Percentiles rank a stretch among this genome's conserved stretches.
Evolutionary conservation across 257 asterid genomes (phyloP).

Genomic region (Solanum medicagineum): DNA sequence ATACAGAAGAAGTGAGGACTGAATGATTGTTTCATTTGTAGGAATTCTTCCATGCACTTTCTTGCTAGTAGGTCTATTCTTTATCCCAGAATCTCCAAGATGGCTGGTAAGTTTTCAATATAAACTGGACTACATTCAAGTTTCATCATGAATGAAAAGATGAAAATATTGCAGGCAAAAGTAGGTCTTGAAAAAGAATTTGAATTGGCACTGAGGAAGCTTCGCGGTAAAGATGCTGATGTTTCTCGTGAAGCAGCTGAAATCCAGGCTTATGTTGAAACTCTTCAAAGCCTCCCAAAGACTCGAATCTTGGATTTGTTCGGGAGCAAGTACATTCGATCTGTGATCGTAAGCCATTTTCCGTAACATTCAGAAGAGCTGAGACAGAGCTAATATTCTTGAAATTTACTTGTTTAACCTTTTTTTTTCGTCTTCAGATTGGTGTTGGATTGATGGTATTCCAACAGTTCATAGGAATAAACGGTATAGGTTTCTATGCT

Average conservation of each 20-base stretch:
- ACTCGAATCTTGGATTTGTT: slow-evolving; percentile 43
- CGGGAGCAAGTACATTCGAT: slow-evolving; percentile 38
- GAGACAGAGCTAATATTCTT: not conserved
- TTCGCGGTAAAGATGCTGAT: slow-evolving; percentile 61
- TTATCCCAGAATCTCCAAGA: slow-evolving; percentile 91
- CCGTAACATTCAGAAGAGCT: not conserved
- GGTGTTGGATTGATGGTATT: slow-evolving; percentile 77
- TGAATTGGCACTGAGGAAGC: slow-evolving; percentile 41
- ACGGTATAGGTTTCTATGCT: slow-evolving; percentile 67
- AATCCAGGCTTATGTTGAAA: slow-evolving; percentile 46
- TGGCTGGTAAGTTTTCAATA: slow-evolving; percentile 67
- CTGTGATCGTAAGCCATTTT: slow-evolving; percentile 44
- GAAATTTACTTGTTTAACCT: not conserved
- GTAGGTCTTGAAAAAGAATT: slow-evolving; percentile 57
- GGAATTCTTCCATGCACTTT: slow-evolving; percentile 68
- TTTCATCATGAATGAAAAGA: not conserved
- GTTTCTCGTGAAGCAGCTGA: slow-evolving; percentile 57
- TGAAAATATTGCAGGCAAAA: slow-evolving; percentile 50
- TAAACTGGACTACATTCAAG: not conserved
- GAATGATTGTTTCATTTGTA: slow-evolving; percentile 7
- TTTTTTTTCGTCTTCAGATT: slow-evolving; percentile 15
- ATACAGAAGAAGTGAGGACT: not conserved
- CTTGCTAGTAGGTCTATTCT: slow-evolving; percentile 51
- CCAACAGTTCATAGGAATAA: slow-evolving; percentile 74
- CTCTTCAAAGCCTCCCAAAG: slow-evolving; percentile 43